A percentile compares a stretch with the other conserved stretches of the same genome.
Conservation (phyloP, 495 filamentous ascomycete species). For the Talaromyces proteolyticus region DNA sequence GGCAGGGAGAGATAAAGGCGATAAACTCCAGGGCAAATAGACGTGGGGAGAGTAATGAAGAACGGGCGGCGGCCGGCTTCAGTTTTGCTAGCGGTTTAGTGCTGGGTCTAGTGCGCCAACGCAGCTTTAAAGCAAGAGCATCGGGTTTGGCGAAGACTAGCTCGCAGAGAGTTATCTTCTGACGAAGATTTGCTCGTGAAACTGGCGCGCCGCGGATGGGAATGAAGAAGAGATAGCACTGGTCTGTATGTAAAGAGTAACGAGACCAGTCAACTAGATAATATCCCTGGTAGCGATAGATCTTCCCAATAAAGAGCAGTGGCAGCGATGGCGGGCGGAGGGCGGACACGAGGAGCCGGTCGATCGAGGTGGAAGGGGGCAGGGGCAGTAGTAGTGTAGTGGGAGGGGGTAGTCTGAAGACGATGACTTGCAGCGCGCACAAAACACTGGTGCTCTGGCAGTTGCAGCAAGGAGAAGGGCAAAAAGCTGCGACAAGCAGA, state of each 20-base stretch:
- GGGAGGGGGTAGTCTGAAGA: background rate
- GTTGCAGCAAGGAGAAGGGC: background rate
- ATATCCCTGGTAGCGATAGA: background rate
- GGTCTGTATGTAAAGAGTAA: too few species aligned
- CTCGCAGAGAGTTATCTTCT: too few species aligned
- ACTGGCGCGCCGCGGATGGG: too few species aligned
- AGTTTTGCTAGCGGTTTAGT: background rate
- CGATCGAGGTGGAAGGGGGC: background rate
- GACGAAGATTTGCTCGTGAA: too few species aligned
- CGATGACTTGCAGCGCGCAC: background rate
- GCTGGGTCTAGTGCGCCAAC: background rate
- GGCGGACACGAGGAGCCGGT: background rate
- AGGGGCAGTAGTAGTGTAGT: background rate
- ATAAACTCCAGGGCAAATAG: conserved; percentile 15
- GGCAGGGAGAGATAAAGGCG: conserved; percentile 12
- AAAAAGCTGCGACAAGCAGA: background rate
- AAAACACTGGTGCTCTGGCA: background rate
- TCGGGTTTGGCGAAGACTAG: background rate
- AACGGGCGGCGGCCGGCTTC: background rate
- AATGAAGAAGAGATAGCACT: too few species aligned
- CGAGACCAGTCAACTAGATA: too few species aligned
- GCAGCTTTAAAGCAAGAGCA: background rate
- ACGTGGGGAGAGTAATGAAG: background rate
- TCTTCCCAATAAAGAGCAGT: background rate
- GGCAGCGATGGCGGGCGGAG: background rate